Conservation (phyloP, 1,284 basidiomycete genomes). For the Macrocybe sp. region DNA sequence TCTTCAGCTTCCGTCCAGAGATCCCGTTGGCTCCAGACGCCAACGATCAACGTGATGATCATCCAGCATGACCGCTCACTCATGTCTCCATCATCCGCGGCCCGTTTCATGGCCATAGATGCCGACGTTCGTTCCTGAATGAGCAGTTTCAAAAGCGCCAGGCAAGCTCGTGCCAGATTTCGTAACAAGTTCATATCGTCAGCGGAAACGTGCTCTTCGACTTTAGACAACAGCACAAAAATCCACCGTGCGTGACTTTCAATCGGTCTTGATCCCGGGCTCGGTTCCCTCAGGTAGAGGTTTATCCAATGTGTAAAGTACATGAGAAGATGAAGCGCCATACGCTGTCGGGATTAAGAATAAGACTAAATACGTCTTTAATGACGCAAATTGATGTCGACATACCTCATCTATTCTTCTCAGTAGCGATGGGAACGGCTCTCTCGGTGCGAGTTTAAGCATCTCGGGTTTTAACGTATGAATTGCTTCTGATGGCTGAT, state of each 20-base stretch:
- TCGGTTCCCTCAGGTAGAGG: slow-evolving; percentile 45
- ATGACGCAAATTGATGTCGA: background rate
- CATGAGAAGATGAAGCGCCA: slow-evolving; percentile 71
- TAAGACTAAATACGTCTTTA: slow-evolving; percentile 7
- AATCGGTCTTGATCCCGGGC: slow-evolving; percentile 42
- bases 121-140: slow-evolving; percentile 20
- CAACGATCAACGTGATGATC: slow-evolving; percentile 66
- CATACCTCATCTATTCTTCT: slow-evolving; percentile 60
- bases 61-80: slow-evolving; percentile 78
- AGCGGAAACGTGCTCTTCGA: slow-evolving; percentile 69
- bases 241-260: slow-evolving; percentile 79
- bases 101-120: slow-evolving; percentile 6
- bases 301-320: slow-evolving; percentile 82
- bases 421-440: slow-evolving; percentile 23
- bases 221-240: slow-evolving; percentile 70
- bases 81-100: slow-evolving; percentile 24
- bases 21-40: slow-evolving; percentile 84
- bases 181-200: slow-evolving; percentile 80
- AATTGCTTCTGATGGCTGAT: too few species aligned
- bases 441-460: slow-evolving; percentile 9
- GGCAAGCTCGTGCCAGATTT: slow-evolving; percentile 70
- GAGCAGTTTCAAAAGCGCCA: slow-evolving; percentile 48
- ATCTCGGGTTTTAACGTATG: too few species aligned
- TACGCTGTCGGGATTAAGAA: slow-evolving; percentile 38
- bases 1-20: slow-evolving; percentile 76